A percentile compares a stretch with the other conserved stretches of the same genome.
Evolutionary conservation across 2,329 filamentous ascomycete genomes (phyloP).

Genomic region (Tolypocladium ovalisporum): DNA sequence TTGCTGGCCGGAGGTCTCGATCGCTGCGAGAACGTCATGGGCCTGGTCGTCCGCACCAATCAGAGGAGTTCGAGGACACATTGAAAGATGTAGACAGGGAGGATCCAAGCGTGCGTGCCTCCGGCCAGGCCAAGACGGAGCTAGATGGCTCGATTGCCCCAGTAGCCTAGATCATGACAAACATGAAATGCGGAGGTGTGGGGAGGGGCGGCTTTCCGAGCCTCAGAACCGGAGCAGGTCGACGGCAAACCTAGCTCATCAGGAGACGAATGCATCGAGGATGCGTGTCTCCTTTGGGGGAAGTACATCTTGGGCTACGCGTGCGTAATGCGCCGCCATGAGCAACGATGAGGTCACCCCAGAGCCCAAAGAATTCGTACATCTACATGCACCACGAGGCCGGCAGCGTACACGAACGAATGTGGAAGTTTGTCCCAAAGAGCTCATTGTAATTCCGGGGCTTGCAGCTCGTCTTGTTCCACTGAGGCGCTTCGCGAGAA

Average conservation of each 20-base stretch:
- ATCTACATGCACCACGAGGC: not conserved
- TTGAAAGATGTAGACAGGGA: not conserved
- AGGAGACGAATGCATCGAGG: not conserved
- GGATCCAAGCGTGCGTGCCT: not conserved
- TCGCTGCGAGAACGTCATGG: not conserved
- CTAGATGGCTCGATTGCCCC: too few species aligned
- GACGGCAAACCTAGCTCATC: not conserved
- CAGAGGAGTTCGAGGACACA: not conserved
- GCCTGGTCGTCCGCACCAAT: not conserved
- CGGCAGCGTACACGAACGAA: not conserved
- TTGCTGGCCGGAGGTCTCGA: not conserved
- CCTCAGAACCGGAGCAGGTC: not conserved
- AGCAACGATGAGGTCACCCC: not conserved
- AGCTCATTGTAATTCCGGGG: not conserved
- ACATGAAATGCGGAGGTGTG: not conserved
- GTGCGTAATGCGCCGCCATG: not conserved
- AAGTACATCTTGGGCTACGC: not conserved
- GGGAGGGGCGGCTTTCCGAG: not conserved
- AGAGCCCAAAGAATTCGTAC: not conserved
- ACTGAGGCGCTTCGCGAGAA: not conserved
- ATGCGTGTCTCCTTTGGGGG: not conserved
- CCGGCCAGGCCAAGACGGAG: not conserved
- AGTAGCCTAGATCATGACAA: not conserved
- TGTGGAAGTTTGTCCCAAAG: not conserved
- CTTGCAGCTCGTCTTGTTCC: not conserved